A percentile compares a stretch with the other conserved stretches of the same genome.
Conservation (phyloP, 2,329 filamentous ascomycete species). For the Pyrenophora teres region DNA sequence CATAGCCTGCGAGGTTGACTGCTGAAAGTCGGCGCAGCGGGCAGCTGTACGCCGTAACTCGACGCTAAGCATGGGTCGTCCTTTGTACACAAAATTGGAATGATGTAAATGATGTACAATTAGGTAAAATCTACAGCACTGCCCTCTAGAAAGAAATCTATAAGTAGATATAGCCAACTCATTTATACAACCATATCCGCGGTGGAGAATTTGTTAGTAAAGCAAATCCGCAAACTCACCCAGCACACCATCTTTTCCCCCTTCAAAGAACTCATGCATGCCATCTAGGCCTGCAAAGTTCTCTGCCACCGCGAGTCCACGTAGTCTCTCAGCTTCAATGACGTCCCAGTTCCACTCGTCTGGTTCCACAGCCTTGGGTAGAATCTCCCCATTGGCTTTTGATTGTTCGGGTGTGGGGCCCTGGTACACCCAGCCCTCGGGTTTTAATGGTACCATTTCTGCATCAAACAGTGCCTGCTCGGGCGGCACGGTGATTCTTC, state of each 20-base stretch:
- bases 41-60: background rate
- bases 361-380: conserved; percentile 42
- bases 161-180: too few species aligned
- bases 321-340: conserved; percentile 62
- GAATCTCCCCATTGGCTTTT: conserved; percentile 15
- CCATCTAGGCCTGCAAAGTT: conserved; percentile 61
- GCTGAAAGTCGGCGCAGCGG: background rate
- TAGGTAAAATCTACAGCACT: too few species aligned
- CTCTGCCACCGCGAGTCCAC: conserved; percentile 60
- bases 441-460: conserved; percentile 73
- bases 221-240: conserved; percentile 51
- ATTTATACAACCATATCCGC: too few species aligned
- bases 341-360: conserved; percentile 63
- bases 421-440: conserved; percentile 58
- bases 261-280: conserved; percentile 57
- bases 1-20: background rate
- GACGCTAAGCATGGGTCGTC: background rate
- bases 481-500: conserved; percentile 80
- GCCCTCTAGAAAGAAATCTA: too few species aligned
- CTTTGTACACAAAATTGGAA: too few species aligned
- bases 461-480: conserved; percentile 73
- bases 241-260: conserved; percentile 49
- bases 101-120: too few species aligned
- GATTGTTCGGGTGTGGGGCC: conserved; percentile 14
- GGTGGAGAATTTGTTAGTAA: conserved; percentile 9